These are phyloP conservation scores for Albophoma yamanashiensis DNA, from an alignment of 2,329 filamentous ascomycete genomes.

Conservation along the genomic window DNA sequence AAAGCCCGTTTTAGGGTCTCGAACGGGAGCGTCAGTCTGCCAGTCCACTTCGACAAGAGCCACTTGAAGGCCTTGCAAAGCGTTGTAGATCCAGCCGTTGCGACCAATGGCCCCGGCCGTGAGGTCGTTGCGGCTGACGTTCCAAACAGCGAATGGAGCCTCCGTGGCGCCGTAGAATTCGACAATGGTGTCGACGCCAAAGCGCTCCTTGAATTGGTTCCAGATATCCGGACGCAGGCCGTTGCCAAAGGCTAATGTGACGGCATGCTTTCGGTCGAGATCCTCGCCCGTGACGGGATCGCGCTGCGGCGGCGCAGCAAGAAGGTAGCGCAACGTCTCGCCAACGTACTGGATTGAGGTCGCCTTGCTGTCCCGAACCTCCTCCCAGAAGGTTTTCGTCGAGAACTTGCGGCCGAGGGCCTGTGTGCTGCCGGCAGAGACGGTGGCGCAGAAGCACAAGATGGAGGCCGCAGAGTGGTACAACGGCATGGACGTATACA, in stretches of 20 bases:
- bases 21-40: constrained; percentile 55
- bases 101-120: constrained; percentile 69
- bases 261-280: constrained; percentile 60
- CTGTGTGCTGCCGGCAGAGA: constrained; percentile 53
- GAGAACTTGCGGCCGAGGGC: constrained; percentile 71
- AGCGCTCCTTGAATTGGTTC: constrained; percentile 73
- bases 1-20: constrained; percentile 58
- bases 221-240: constrained; percentile 79
- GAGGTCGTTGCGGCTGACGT: constrained; percentile 62
- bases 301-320: constrained; percentile 52
- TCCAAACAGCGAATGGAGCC: constrained; percentile 59
- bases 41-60: constrained; percentile 62
- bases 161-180: constrained; percentile 80
- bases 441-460: constrained; percentile 53
- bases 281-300: constrained; percentile 55
- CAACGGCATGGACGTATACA: constrained; percentile 83
- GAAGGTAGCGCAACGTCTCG: constrained; percentile 74
- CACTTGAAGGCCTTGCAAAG: constrained; percentile 38
- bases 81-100: constrained; percentile 49
- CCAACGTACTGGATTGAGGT: constrained; percentile 82
- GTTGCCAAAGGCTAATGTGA: constrained; percentile 74
- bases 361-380: constrained; percentile 58
- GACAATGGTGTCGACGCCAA: constrained; percentile 59
- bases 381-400: constrained; percentile 64
- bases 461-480: constrained; percentile 75